Base-by-base conservation (phyloP, 1,284 basidiomycete species). In the Austroboletus sp. region DNA sequence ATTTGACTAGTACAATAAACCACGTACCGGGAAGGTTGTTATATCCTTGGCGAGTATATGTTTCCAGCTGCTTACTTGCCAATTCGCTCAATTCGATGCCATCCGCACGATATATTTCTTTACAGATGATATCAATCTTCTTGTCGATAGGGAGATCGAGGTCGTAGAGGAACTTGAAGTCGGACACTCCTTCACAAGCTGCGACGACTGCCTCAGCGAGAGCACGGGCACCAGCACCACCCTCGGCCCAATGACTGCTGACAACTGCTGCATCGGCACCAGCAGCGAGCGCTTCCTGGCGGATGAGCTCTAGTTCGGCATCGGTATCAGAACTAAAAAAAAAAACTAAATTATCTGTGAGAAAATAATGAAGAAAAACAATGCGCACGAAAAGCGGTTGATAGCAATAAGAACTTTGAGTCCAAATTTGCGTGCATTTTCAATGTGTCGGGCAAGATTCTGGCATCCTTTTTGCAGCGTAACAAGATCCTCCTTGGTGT, bases 231-330 rank as follows among this genome's bases (percentile, higher is more conserved):
- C 93, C 94, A 36, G 79, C 80, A 46, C 94, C 93, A 60, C 93
- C 93, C 60, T 90, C 75, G 15, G 92, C 93, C 93, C 93, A 98
- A 74, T 98, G 95, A 71, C 90, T 95, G 63, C 88, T 90, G 45
- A 96, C 84, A 7, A 98, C 85, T 23, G 95, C 96, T 48, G 89
- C 91, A 66, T 98, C 92, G 23, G 96, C 95, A 42, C 96, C 95
- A 13, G 83, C 89, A 38, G 76, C 74, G 25, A 94, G 76, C 12
- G 95, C 80, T 62, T 86, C 78, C 57, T 86, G 75, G 46, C 85
- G 82, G 36, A 98, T 79, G 44, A 98, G 80, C 48, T 83, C 82
- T 47, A 97, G 80, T 66, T 98, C 95, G 31, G 94, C 90, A 19
- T 78, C 73, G 8, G 96, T 90, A 68, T 98, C 95, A 54, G 89